Percentiles rank a stretch among this genome's conserved stretches.
phyloP scores from a whole-genome alignment of 2,329 filamentous ascomycete species.

The Dactylellina sp. region DNA sequence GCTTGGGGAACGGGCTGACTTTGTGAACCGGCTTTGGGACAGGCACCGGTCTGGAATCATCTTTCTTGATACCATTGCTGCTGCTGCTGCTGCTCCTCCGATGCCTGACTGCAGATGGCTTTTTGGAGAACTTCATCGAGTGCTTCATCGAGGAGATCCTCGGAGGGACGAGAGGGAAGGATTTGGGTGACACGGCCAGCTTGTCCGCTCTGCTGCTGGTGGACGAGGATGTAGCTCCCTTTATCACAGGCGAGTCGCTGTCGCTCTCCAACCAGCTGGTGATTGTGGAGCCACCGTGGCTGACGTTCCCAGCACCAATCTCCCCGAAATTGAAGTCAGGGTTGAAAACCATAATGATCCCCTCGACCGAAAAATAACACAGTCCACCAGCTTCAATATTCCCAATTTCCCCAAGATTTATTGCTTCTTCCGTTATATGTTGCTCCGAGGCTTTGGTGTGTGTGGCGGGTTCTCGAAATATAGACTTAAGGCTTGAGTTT shows the following conservation, averaged over 20 bases:
- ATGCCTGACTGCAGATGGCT: neutral
- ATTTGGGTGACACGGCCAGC: slow-evolving; percentile 13
- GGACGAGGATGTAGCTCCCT: too few species aligned
- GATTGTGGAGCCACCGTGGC: slow-evolving; percentile 11
- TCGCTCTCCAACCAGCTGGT: slow-evolving; percentile 53
- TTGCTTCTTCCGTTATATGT: slow-evolving; percentile 8
- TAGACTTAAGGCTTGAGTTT: slow-evolving; percentile 28
- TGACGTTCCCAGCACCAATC: neutral
- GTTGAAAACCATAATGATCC: slow-evolving; percentile 50
- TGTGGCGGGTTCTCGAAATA: slow-evolving; percentile 26
- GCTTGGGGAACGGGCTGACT: slow-evolving; percentile 21
- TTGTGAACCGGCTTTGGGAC: slow-evolving; percentile 33
- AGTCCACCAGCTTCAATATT: slow-evolving; percentile 18
- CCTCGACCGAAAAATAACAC: slow-evolving; percentile 37
- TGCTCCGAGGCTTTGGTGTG: slow-evolving; percentile 2
- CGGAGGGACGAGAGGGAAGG: neutral
- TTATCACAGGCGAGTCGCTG: slow-evolving; percentile 24
- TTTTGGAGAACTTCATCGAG: too few species aligned
- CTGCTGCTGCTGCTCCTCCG: too few species aligned
- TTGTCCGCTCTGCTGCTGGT: neutral
- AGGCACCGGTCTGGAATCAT: slow-evolving; percentile 1
- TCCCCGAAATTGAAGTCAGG: slow-evolving; percentile 45
- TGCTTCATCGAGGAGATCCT: too few species aligned
- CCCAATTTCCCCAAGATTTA: slow-evolving; percentile 15
- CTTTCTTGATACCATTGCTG: slow-evolving; percentile 8